Base-by-base conservation (phyloP, 192 early-diverging fungal genomes). In the Coemansia sp. region DNA sequence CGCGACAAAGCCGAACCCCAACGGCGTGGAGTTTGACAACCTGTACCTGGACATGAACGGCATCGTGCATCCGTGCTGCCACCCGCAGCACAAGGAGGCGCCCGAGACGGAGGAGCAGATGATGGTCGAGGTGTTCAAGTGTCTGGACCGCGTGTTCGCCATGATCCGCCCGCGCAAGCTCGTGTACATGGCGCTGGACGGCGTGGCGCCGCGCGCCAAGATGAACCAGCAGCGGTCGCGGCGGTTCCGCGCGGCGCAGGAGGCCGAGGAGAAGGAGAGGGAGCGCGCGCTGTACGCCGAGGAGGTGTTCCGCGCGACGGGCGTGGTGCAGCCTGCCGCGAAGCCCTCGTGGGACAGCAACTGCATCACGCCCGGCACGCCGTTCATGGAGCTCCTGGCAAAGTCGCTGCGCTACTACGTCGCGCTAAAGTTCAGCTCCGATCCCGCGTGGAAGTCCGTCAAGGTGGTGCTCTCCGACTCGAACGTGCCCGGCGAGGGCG, bases 201-300 rank as follows among this genome's bases (percentile, higher is more conserved):
- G 98, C 21, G 98, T 99, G n/a, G 98, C 98, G 1, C 98, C 98
- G 40, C 85, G 98, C 21, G 98, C 98, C 19, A 99, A 99, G 60
- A 98, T 99, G 96, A 99, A 99, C 73, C 98, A 99, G 71, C 98
- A 99, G 65, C 89, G 98, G 21, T 91, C 95, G 28, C 90, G 98
- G 61, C 90, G 98, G 47, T 99, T 99, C 86, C 88, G 94, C 24
- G 89, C 96, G 2, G 87, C 94, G 9, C 91, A 92, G 61, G 93
- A 94, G 48, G 76, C 64, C 4, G 68, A 73, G 47, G 68, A 73
- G 57, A 71, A 69, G 49, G 67, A 63, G 29, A 27, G n/a, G 44
- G 61, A 65, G 32, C 61, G 73, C 22, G 25, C 54, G 21, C 38
- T 59, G 50, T 45, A 56, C 16, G 48, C 76, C 64, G 89, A 83